phyloP scores from a whole-genome alignment of 2,329 filamentous ascomycete genomes.

The Aschersonia sp. region DNA sequence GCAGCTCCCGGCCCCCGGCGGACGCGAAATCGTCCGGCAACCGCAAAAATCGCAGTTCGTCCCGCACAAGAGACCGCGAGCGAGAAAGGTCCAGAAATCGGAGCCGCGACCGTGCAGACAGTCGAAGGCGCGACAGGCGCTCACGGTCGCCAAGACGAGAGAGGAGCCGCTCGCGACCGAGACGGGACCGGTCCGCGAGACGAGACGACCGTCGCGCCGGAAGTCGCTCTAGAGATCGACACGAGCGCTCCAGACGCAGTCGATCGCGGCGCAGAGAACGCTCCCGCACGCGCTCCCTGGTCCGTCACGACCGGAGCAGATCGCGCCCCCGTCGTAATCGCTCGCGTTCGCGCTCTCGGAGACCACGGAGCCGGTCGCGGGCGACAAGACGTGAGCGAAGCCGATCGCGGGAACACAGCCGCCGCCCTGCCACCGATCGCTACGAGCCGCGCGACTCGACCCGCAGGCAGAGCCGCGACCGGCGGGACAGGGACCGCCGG shows the following conservation, averaged over 20 bases:
- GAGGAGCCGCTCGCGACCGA: conserved; percentile 16
- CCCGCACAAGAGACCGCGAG: conserved; percentile 14
- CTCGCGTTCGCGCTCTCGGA: not conserved
- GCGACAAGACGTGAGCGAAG: conserved; percentile 7
- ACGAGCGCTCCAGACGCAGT: conserved; percentile 19
- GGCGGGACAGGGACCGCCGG: conserved; percentile 12
- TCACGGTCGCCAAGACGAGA: conserved; percentile 24
- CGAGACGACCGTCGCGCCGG: conserved; percentile 17
- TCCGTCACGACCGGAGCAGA: conserved; percentile 14
- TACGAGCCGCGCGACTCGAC: conserved; percentile 9
- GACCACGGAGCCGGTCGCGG: conserved; percentile 7
- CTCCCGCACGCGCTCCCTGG: conserved; percentile 16
- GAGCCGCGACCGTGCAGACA: conserved; percentile 15
- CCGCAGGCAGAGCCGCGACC: conserved; percentile 8
- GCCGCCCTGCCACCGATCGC: conserved; percentile 6
- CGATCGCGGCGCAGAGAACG: conserved; percentile 18
- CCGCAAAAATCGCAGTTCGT: conserved; percentile 16
- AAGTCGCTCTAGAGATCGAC: conserved; percentile 19
- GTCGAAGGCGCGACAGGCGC: conserved; percentile 18
- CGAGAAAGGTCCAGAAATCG: conserved; percentile 14
- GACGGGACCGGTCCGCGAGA: conserved; percentile 21
- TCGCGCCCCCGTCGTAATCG: conserved; percentile 2
- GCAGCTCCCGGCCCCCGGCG: conserved; percentile 14
- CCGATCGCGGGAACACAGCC: conserved; percentile 10
- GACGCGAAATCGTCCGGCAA: conserved; percentile 11